These are phyloP conservation scores for Chytriomyces confervae DNA, from an alignment of 192 early-diverging fungal genomes.

Conservation along the genomic window DNA sequence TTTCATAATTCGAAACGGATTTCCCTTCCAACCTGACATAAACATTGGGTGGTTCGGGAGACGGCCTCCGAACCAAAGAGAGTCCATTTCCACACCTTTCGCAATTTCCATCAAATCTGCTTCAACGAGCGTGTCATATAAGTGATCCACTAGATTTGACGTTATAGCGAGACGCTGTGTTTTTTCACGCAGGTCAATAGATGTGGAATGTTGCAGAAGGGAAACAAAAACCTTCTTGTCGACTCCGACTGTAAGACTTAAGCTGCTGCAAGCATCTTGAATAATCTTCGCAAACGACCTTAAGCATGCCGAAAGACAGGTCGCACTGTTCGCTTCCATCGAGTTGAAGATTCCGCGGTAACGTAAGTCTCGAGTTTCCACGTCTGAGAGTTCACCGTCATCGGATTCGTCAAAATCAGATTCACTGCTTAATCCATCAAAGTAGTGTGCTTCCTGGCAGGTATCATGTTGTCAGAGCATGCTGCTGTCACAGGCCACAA, in stretches of 20 bases:
- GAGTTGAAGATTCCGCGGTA: background rate
- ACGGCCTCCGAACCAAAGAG: slow-evolving; percentile 9
- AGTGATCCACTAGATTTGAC: background rate
- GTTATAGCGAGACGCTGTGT: background rate
- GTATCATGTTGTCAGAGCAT: background rate
- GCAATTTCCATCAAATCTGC: background rate
- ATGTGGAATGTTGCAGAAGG: background rate
- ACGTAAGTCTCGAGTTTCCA: background rate
- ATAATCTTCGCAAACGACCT: background rate
- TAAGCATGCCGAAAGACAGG: background rate
- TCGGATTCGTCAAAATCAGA: background rate
- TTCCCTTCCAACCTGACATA: slow-evolving; percentile 17
- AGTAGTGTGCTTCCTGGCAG: background rate
- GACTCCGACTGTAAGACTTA: background rate
- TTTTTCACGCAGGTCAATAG: background rate
- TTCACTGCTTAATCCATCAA: background rate
- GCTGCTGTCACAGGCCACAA: background rate
- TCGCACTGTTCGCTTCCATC: background rate
- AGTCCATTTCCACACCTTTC: background rate
- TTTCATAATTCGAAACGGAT: slow-evolving; percentile 1
- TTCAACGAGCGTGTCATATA: background rate
- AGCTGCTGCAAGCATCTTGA: background rate
- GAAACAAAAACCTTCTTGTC: background rate
- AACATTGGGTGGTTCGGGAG: slow-evolving; percentile 23
- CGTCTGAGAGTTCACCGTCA: background rate